Evolutionary conservation across 805 yeast species (phyloP), one percentile per base, ranked within the genome.

Genomic region (Kuraishia cidri): DNA sequence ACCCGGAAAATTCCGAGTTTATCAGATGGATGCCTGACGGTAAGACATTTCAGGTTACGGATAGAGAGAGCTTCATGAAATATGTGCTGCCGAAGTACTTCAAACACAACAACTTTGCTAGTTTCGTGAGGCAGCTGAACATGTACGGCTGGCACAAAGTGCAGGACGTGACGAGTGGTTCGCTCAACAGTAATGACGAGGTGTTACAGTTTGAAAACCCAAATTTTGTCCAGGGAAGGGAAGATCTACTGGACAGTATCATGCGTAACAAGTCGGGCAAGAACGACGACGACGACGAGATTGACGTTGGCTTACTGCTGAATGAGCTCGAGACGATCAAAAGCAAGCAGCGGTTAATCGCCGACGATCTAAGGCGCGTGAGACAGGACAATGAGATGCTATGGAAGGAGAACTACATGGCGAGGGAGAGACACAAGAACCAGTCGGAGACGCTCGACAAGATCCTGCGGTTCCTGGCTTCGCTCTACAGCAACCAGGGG

Each of bases 91-190:
- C 99, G 4, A 78, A 79, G 48, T 92, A 86, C 60, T 92, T 88
- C 66, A 92, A 92, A 55, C 98, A 92, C 58, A 80, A 84, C 39
- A 90, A 92, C 53, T 88, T 92, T 59, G 94, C 97, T 14, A 79
- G 92, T 21, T 92, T 92, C 66, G 97, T 92, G 11, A 75, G 98
- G 40, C 98, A 90, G 53, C 66, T 90, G 47, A 90, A 90, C 58
- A 90, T 92, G 98, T 92, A 92, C 53, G 98, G 98, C 8, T 92
- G 97, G 96, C 97, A 88, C 62, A 92, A 92, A 58, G 92, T 92
- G 4, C 98, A 92, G 57, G 97, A 92, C 56, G 75, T 88, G 15
- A 82, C 62, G 36, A 70, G 81, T 17, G 97, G 94, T 3, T 70
- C 88, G 4, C 58, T 77, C 37, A 66, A 70, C 35, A 66, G 61